phyloP scores from a whole-genome alignment of 305 asterid species.

The Plantago rigida region DNA sequence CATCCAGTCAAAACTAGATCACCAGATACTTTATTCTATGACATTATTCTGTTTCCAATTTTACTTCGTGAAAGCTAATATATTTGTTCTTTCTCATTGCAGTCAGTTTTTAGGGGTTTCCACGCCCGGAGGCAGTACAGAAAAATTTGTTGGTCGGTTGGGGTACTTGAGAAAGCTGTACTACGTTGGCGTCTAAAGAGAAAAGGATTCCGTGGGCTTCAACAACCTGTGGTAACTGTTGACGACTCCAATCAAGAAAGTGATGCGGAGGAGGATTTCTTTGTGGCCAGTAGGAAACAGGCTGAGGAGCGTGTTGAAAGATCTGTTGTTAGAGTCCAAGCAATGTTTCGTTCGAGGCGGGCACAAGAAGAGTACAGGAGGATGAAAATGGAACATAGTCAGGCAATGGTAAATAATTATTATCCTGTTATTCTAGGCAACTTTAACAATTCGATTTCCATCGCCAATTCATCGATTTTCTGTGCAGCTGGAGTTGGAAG shows the following conservation, averaged over 20 bases:
- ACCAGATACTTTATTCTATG: neutral
- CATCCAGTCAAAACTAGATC: neutral
- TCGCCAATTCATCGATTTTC: conserved; percentile 7
- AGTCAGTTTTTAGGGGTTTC: conserved; percentile 78
- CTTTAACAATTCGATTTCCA: neutral
- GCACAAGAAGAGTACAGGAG: conserved; percentile 90
- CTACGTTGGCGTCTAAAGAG: conserved; percentile 90
- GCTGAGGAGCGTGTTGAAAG: conserved; percentile 97
- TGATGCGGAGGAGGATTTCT: conserved; percentile 76
- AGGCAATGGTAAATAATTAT: conserved; percentile 43
- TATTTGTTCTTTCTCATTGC: conserved; percentile 18
- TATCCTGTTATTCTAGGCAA: neutral
- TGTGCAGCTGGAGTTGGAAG: conserved; percentile 55
- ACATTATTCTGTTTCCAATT: neutral
- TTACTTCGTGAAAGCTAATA: conserved; percentile 5
- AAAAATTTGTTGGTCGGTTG: conserved; percentile 81
- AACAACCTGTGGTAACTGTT: conserved; percentile 31
- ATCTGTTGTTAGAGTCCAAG: conserved; percentile 84
- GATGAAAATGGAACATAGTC: conserved; percentile 62
- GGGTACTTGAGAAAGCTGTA: conserved; percentile 82
- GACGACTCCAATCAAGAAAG: conserved; percentile 39
- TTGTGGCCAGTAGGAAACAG: conserved; percentile 81
- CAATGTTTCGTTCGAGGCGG: conserved; percentile 83
- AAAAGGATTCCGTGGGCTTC: conserved; percentile 88
- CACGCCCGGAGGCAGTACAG: conserved; percentile 71